A percentile compares a stretch with the other conserved stretches of the same genome.
Conservation (phyloP, 345 rosid species). For the Syzygium aqueum region DNA sequence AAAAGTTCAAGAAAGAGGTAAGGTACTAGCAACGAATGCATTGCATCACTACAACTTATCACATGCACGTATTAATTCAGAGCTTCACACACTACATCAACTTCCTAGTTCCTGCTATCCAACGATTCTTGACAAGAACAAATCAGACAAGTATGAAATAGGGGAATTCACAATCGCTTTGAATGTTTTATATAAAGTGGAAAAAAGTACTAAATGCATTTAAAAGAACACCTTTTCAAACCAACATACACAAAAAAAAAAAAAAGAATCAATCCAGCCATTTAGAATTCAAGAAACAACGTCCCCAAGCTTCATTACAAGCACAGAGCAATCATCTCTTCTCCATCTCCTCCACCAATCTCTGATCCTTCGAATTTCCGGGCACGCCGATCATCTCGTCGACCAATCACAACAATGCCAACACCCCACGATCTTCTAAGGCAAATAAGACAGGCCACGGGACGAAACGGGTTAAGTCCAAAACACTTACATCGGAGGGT, state of each 20-base stretch:
- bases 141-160: neutral
- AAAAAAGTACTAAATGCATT: neutral
- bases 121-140: neutral
- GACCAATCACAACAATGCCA: neutral
- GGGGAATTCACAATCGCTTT: neutral
- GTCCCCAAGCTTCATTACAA: neutral
- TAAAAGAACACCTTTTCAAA: neutral
- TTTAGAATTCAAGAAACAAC: neutral
- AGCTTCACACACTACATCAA: neutral
- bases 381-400: neutral
- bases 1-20: neutral
- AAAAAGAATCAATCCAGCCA: neutral
- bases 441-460: neutral
- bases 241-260: neutral
- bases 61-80: neutral
- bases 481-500: constrained; percentile 53
- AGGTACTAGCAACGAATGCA: neutral
- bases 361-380: neutral
- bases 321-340: neutral
- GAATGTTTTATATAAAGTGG: neutral
- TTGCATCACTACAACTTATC: neutral
- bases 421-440: neutral
- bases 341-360: neutral
- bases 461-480: neutral
- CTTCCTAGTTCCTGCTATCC: neutral